Base-by-base conservation (phyloP, 495 filamentous ascomycete species). In the Neurospora sp. region DNA sequence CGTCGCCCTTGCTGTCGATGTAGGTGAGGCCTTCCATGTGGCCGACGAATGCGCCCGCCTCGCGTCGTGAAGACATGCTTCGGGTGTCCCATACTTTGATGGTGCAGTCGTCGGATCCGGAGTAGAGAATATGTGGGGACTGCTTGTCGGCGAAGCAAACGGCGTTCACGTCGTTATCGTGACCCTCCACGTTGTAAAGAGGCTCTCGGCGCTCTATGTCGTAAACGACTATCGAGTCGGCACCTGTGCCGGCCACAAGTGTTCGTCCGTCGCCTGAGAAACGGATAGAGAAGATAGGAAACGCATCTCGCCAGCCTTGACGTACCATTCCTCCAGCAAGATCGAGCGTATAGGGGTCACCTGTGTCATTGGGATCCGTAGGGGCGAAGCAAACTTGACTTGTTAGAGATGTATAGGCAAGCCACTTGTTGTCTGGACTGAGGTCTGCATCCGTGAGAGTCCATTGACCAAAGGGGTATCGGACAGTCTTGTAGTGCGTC, bases 41-140 rank as follows among this genome's bases (percentile, higher is more conserved):
- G 12, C 96, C 96, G 48, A 96, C 86, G 76, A 99, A 98, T 1
- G 94, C 93, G 14, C 96, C 95, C 6, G 94, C 95, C 75, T 93
- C 93, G 40, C 96, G 90, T 16, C 89, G 87, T 76, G 96, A 93
- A 70, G 89, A 92, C 89, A 99, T 92, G 72, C 90, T 93, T 22
- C 96, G 89, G 65, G 96, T 89, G 79, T 99, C 96, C 96, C 96
- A 99, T 3, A 99, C 94, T 77, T 97, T 96, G 72, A 98, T 88
- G 31, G 93, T 97, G 27, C 68, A 44, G 80, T 98, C 95, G 81
- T 99, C 96, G 3, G 94, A 97, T 44, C 96, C 96, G 8, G 96
- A 98, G 80, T 97, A 99, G 10, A 99, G 85, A 72, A 99, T 95
- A 79, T 99, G 95, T 4, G 96, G 96, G 0, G 94, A 97, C 20